Base-by-base conservation (phyloP, 495 filamentous ascomycete species). In the Xylaria acuta region DNA sequence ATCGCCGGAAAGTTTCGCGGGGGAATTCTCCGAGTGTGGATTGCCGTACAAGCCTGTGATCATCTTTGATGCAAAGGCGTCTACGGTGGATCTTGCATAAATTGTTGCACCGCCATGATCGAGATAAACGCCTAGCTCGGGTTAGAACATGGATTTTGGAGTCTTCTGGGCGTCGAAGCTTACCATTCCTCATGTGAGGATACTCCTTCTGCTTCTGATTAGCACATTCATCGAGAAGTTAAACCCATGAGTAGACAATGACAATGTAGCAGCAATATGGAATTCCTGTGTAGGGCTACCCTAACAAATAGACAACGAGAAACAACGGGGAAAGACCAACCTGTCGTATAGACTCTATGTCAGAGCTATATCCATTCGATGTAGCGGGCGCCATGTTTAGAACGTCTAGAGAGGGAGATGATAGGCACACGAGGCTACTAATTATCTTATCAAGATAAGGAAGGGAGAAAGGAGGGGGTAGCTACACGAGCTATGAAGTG, bases 91-190 rank as follows among this genome's bases (percentile, higher is more conserved):
- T 75, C 82, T 87, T 25, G 92, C 86, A 71, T 92, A 92, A 51
- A 92, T 86, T 4, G 92, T 92, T n/a, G 92, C 87, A 22, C 92
- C 92, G 32, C 88, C 88, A 82, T 94, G 92, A 75, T 94, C 92
- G 36, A 94, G 88, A 79, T 94, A 94, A 60, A 81, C 73, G n/a
- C 83, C 83, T 86, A 36, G 16, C 11, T 34, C 12, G 45, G 36
- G 64, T 72, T 54, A 72, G 60, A 62, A 45, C 4, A 36, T 41
- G 51, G 41, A 53, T 38, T 22, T 1, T 34, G 22, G 9, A 60
- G 14, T 47, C 27, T 3, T 12, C n/a, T 20, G 9, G 32, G 1
- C 43, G 30, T 14, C 6, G 53, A 51, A 59, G 49, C 76, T 59
- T 67, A 84, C 84, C 82, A 73, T 81, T 72, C 71, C 78, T 85